Evolutionary conservation across 495 filamentous ascomycete species (phyloP).

Genomic region (Tirmania nivea): DNA sequence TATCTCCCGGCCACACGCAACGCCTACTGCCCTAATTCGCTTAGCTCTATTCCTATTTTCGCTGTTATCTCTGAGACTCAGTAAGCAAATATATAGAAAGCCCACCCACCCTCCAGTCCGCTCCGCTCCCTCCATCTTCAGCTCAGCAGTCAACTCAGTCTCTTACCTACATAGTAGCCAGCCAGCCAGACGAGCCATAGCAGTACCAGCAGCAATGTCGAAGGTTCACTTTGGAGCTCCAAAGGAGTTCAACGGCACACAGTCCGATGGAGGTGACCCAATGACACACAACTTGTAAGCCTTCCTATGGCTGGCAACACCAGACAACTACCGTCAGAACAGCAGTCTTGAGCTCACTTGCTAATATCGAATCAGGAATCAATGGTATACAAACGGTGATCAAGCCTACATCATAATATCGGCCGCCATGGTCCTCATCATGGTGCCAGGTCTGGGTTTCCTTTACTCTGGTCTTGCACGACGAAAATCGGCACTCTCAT

Average conservation of each 20-base stretch:
- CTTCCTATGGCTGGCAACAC: neutral
- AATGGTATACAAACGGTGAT: conserved; percentile 38
- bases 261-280: conserved; percentile 58
- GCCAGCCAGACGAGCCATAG: too few species aligned
- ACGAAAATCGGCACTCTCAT: conserved; percentile 79
- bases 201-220: conserved; percentile 29
- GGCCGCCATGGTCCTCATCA: conserved; percentile 81
- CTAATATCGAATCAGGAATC: conserved; percentile 11
- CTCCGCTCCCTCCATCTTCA: too few species aligned
- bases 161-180: too few species aligned
- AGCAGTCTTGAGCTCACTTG: neutral
- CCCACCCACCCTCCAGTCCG: too few species aligned
- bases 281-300: conserved; percentile 31
- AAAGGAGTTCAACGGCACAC: conserved; percentile 50
- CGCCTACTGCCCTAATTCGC: too few species aligned
- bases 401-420: conserved; percentile 78
- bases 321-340: neutral
- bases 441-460: conserved; percentile 90
- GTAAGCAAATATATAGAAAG: too few species aligned
- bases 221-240: conserved; percentile 72
- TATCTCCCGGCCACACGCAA: too few species aligned
- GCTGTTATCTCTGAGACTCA: too few species aligned
- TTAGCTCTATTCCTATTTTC: too few species aligned
- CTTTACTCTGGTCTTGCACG: conserved; percentile 98
- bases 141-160: too few species aligned